Percentiles rank a stretch among this genome's conserved stretches.
Evolutionary conservation across 805 yeast species (phyloP).

Genomic region (Schwanniomyces pseudopolymorphus): DNA sequence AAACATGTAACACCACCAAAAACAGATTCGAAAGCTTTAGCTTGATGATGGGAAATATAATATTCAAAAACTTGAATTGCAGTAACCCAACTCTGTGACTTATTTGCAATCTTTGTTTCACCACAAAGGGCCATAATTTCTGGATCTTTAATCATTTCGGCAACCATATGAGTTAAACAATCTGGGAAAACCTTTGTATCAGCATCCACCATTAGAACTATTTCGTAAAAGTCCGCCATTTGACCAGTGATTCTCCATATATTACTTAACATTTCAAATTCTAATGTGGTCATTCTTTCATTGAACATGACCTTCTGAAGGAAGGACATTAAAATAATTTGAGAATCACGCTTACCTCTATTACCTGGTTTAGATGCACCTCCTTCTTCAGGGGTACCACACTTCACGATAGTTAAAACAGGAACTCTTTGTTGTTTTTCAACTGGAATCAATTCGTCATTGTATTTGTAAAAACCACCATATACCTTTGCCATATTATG

Average conservation of each 20-base stretch:
- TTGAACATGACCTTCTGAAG: slow-evolving; percentile 84
- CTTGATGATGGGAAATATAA: slow-evolving; percentile 89
- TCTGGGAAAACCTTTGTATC: slow-evolving; percentile 89
- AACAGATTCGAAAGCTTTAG: slow-evolving; percentile 92
- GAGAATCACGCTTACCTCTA: slow-evolving; percentile 96
- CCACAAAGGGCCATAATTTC: slow-evolving; percentile 91
- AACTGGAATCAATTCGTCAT: slow-evolving; percentile 67
- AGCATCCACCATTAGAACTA: slow-evolving; percentile 90
- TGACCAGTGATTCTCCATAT: slow-evolving; percentile 85
- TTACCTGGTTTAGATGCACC: slow-evolving; percentile 75
- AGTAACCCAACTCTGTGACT: slow-evolving; percentile 82
- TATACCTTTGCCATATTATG: slow-evolving; percentile 98
- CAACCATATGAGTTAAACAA: slow-evolving; percentile 84
- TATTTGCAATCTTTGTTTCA: slow-evolving; percentile 88
- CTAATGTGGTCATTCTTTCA: slow-evolving; percentile 92
- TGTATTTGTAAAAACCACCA: slow-evolving; percentile 89
- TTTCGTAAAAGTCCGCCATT: slow-evolving; percentile 79
- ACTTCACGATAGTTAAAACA: slow-evolving; percentile 72
- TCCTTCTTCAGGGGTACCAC: slow-evolving; percentile 83
- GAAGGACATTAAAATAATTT: slow-evolving; percentile 85
- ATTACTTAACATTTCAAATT: slow-evolving; percentile 69
- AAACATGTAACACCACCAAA: slow-evolving; percentile 94
- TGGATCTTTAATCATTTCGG: slow-evolving; percentile 86
- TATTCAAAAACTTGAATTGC: slow-evolving; percentile 93
- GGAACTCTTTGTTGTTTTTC: slow-evolving; percentile 89